These are phyloP conservation scores for Phoma herbarum DNA, from an alignment of 2,329 filamentous ascomycete species.

Conservation along the genomic window DNA sequence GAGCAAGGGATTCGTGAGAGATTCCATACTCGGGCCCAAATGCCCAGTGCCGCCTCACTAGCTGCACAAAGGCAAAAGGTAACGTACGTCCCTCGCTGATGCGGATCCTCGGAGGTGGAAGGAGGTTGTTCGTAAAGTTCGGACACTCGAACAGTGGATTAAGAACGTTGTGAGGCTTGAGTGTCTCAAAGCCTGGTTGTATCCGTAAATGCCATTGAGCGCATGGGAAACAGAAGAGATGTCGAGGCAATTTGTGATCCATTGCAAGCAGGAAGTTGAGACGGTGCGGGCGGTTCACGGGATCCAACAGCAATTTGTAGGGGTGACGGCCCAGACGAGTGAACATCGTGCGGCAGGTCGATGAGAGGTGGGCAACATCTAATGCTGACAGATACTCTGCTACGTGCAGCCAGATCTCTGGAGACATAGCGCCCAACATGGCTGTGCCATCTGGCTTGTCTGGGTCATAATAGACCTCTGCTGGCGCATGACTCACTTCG, in stretches of 20 bases:
- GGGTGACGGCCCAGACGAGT: slow-evolving; percentile 34
- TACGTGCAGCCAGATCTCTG: slow-evolving; percentile 40
- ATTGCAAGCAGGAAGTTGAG: slow-evolving; percentile 62
- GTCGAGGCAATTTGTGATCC: slow-evolving; percentile 61
- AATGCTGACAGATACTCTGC: slow-evolving; percentile 39
- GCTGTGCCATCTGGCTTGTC: slow-evolving; percentile 36
- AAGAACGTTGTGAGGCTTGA: slow-evolving; percentile 62
- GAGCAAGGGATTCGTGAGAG: slow-evolving; percentile 52
- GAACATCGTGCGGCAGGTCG: slow-evolving; percentile 42
- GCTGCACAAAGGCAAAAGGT: slow-evolving; percentile 67
- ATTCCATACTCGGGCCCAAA: slow-evolving; percentile 55
- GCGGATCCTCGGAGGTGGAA: slow-evolving; percentile 61
- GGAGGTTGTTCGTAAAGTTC: slow-evolving; percentile 59
- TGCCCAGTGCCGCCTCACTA: slow-evolving; percentile 61
- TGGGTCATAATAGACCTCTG: slow-evolving; percentile 34
- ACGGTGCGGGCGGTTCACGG: slow-evolving; percentile 57
- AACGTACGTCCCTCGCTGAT: slow-evolving; percentile 62
- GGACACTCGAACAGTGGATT: slow-evolving; percentile 68
- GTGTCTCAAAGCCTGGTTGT: slow-evolving; percentile 61
- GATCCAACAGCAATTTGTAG: slow-evolving; percentile 39
- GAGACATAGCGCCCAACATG: slow-evolving; percentile 30
- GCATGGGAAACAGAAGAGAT: slow-evolving; percentile 69
- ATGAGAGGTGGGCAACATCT: slow-evolving; percentile 40
- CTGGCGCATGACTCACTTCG: slow-evolving; percentile 24
- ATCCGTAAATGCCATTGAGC: slow-evolving; percentile 64